Conservation (phyloP, 495 filamentous ascomycete species). For the Talaromyces ruber region DNA sequence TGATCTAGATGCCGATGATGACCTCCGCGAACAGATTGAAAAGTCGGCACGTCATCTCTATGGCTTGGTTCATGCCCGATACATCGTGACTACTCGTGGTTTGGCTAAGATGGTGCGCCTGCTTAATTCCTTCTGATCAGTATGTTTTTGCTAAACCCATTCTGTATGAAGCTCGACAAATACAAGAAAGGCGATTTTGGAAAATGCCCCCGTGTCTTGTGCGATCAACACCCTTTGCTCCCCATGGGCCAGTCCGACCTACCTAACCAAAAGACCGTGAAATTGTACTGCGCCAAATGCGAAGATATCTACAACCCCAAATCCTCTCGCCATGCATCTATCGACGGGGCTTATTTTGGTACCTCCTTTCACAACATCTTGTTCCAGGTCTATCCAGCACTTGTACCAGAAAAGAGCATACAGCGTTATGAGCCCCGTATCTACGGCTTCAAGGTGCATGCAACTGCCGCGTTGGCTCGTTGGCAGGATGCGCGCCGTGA, state of each 20-base stretch:
- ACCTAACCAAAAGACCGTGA: conserved; percentile 76
- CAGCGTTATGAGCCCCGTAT: conserved; percentile 82
- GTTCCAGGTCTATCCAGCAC: conserved; percentile 91
- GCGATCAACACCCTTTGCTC: conserved; percentile 81
- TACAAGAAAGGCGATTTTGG: conserved; percentile 98
- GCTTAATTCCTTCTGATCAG: neutral
- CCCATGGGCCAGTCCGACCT: conserved; percentile 90
- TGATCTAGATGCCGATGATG: conserved; percentile 96
- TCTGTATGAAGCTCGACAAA: conserved; percentile 70
- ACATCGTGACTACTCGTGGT: conserved; percentile 93
- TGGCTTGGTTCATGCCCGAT: conserved; percentile 90
- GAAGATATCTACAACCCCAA: conserved; percentile 99
- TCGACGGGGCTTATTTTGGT: conserved; percentile 97
- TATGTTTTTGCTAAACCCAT: neutral
- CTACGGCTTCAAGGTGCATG: conserved; percentile 93
- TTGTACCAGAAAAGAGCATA: conserved; percentile 76
- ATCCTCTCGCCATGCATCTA: conserved; percentile 86
- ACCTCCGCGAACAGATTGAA: conserved; percentile 95
- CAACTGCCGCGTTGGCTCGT: conserved; percentile 73
- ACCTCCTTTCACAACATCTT: conserved; percentile 98
- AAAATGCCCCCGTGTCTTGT: conserved; percentile 94
- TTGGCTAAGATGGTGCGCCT: conserved; percentile 85
- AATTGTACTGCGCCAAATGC: conserved; percentile 93
- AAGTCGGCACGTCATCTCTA: conserved; percentile 96
- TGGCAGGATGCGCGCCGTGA: conserved; percentile 82